These are phyloP conservation scores for Aspergillus viridinutans DNA, from an alignment of 2,329 filamentous ascomycete genomes.

Conservation along the genomic window DNA sequence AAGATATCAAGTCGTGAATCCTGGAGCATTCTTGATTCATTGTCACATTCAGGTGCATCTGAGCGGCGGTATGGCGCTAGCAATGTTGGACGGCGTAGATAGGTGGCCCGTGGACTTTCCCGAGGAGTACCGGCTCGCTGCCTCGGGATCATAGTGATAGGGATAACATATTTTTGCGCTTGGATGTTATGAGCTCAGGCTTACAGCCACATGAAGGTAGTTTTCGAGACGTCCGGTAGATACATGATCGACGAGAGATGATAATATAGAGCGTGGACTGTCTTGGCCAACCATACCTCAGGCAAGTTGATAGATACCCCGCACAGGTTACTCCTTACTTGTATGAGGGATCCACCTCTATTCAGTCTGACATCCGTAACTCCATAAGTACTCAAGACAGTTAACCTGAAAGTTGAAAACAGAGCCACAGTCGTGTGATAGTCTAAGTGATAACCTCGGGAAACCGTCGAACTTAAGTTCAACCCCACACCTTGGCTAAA, in stretches of 20 bases:
- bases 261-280: too few species aligned
- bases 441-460: not conserved
- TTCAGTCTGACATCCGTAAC: not conserved
- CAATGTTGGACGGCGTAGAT: conserved; percentile 44
- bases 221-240: not conserved
- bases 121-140: conserved; percentile 17
- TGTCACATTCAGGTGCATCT: conserved; percentile 56
- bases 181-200: not conserved
- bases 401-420: not conserved
- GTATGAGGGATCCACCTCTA: too few species aligned
- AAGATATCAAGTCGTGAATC: conserved; percentile 51
- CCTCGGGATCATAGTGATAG: not conserved
- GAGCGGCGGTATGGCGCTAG: conserved; percentile 53
- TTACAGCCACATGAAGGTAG: not conserved
- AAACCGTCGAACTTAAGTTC: not conserved
- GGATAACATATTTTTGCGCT: not conserved
- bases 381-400: not conserved
- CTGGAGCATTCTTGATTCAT: conserved; percentile 54
- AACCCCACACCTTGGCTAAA: not conserved
- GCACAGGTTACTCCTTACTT: too few species aligned
- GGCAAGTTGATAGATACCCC: too few species aligned
- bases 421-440: not conserved
- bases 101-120: conserved; percentile 26
- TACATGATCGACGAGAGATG: too few species aligned
- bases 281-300: too few species aligned